These are phyloP conservation scores for Leptographium galeiforme DNA, from an alignment of 2,329 filamentous ascomycete genomes.

Conservation along the genomic window DNA sequence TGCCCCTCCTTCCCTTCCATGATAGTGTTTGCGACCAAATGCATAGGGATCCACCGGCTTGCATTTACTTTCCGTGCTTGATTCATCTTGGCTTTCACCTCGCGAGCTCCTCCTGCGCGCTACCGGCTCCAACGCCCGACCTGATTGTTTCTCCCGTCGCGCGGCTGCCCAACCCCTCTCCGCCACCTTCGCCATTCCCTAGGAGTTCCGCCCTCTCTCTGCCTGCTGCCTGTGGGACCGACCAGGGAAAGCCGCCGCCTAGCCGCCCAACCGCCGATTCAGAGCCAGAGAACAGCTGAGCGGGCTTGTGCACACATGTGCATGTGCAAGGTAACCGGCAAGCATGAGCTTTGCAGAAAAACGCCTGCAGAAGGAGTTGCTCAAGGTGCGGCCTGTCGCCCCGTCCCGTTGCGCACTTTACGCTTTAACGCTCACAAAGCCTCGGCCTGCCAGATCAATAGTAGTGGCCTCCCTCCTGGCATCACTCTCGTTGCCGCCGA, in stretches of 20 bases:
- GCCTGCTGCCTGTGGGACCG: too few relatives aligned
- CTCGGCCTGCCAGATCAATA: slow-evolving; percentile 32
- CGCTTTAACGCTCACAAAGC: background rate
- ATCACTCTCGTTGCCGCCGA: slow-evolving; percentile 73
- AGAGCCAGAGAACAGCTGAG: background rate
- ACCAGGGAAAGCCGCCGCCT: background rate
- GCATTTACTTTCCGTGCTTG: too few relatives aligned
- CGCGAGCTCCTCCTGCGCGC: too few relatives aligned
- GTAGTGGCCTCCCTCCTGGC: slow-evolving; percentile 42
- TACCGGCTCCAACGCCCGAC: too few relatives aligned
- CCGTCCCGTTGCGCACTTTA: background rate
- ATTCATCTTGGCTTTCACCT: too few relatives aligned
- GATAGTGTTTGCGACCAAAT: too few relatives aligned
- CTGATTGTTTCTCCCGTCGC: too few relatives aligned
- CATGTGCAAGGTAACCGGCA: background rate
- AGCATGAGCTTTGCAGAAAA: slow-evolving; percentile 34
- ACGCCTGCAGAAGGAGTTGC: slow-evolving; percentile 45
- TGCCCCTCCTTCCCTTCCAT: background rate
- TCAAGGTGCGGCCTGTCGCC: slow-evolving; percentile 29
- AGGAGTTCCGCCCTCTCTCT: too few relatives aligned
- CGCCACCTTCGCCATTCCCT: too few relatives aligned
- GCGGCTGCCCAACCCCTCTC: too few relatives aligned
- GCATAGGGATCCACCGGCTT: too few relatives aligned
- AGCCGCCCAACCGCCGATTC: background rate
- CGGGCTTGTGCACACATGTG: background rate